phyloP scores from a whole-genome alignment of 1,284 basidiomycete genomes.

The Moesziomyces parantarcticus region DNA sequence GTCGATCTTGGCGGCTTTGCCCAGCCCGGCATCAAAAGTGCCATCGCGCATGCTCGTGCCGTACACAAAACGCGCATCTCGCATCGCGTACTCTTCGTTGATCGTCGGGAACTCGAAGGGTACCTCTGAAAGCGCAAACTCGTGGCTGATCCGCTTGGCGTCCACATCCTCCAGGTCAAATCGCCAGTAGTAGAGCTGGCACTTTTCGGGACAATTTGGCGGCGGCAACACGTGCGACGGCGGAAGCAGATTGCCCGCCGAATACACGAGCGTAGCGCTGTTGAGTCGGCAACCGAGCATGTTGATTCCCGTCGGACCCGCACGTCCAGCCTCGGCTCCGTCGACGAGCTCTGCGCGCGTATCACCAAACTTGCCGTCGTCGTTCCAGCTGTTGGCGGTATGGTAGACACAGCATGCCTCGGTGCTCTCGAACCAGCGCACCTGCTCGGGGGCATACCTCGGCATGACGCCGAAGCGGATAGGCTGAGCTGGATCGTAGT shows the following conservation, averaged over 20 bases:
- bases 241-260: conserved; percentile 69
- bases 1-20: conserved; percentile 72
- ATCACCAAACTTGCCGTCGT: conserved; percentile 48
- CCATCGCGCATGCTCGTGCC: conserved; percentile 57
- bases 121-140: conserved; percentile 70
- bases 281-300: conserved; percentile 71
- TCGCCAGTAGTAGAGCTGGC: conserved; percentile 70
- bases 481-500: conserved; percentile 69
- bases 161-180: conserved; percentile 56
- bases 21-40: conserved; percentile 69
- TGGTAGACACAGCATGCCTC: conserved; percentile 71
- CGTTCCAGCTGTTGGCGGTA: conserved; percentile 71
- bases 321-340: not conserved
- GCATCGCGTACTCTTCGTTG: conserved; percentile 67
- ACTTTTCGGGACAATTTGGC: conserved; percentile 68
- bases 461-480: conserved; percentile 71
- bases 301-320: conserved; percentile 48
- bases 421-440: conserved; percentile 68
- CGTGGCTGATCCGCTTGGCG: conserved; percentile 63
- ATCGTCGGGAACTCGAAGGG: conserved; percentile 71
- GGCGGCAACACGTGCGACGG: conserved; percentile 64
- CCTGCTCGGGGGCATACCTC: conserved; percentile 64
- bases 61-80: conserved; percentile 69
- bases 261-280: conserved; percentile 71
- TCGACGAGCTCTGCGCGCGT: conserved; percentile 2